phyloP scores from a whole-genome alignment of 306 rosid genomes.

The Sicyos baderoa region DNA sequence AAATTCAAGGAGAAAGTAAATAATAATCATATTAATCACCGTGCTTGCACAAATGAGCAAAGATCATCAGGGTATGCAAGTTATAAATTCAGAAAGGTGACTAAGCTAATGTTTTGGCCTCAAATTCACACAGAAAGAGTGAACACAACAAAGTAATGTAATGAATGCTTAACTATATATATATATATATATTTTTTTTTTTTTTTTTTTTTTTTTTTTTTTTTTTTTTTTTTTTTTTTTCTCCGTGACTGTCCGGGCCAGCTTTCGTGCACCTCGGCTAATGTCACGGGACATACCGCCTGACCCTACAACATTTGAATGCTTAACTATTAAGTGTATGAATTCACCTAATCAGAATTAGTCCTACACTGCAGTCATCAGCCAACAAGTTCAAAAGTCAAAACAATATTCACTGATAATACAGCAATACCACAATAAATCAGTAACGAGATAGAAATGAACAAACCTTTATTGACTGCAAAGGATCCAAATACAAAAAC shows the following conservation, averaged over 20 bases:
- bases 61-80: not conserved
- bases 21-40: not conserved
- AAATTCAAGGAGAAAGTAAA: not conserved
- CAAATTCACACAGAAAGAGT: not conserved
- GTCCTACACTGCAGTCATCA: constrained; percentile 12
- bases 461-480: constrained; percentile 58
- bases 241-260: too few species aligned
- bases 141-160: not conserved
- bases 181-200: too few species aligned
- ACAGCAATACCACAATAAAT: not conserved
- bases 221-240: too few species aligned
- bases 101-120: not conserved
- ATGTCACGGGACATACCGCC: too few species aligned
- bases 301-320: too few species aligned
- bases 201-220: too few species aligned
- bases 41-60: not conserved
- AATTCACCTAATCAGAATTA: not conserved
- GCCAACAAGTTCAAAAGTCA: constrained; percentile 8
- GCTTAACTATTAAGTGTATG: not conserved
- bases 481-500: constrained; percentile 63
- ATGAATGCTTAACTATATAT: not conserved
- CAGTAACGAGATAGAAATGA: not conserved
- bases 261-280: too few species aligned
- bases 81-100: not conserved
- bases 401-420: not conserved